Evolutionary conservation across 352 stramenopile genomes (phyloP), one percentile per base, ranked within the genome.

Genomic region (Pythium scleroteichum): DNA sequence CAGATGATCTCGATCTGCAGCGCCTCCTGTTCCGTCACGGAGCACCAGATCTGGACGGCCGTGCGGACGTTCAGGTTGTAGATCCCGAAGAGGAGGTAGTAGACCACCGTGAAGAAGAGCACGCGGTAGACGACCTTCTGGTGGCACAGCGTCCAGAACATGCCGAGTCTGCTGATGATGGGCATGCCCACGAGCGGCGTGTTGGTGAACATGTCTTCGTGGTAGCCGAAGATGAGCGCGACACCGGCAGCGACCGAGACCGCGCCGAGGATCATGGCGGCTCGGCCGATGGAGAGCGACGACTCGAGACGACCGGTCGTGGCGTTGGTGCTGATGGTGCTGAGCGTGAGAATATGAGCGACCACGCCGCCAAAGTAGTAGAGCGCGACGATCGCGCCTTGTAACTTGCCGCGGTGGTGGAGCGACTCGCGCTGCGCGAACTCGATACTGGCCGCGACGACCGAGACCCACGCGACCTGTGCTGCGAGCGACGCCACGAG

Each of bases 101-200:
- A 65, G 10, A 76, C 40, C 42, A 76, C 62, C 13, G 82, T 51
- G 57, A 87, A 89, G 13, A 79, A 52, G 20, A 89, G 41, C 19
- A 85, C 67, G 10, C 73, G 75, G 66, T 74, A 79, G 16, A 81
- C 76, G 10, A 84, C 63, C 20, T 87, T 77, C 27, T 85, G 69
- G 26, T 82, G 73, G 41, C 67, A 80, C 19, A 87, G 74, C 44
- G 64, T 62, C 71, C 79, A 80, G n/a, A 89, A 51, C 20, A 82
- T 72, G 6, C 48, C 26, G 6, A 79, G 42, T 1, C 69, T 71
- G 1, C 55, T 48, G 45, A 39, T 12, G 1, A 61, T 4, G 0
- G 44, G 7, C 20, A 55, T 47, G 49, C 0, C 3, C 7, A 19
- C 19, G 19, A 13, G 32, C 3, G 32, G 1, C 2, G 51, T 75